Base-by-base conservation (phyloP, 768 basidiomycete species). In the Podaxis carcinomalis region DNA sequence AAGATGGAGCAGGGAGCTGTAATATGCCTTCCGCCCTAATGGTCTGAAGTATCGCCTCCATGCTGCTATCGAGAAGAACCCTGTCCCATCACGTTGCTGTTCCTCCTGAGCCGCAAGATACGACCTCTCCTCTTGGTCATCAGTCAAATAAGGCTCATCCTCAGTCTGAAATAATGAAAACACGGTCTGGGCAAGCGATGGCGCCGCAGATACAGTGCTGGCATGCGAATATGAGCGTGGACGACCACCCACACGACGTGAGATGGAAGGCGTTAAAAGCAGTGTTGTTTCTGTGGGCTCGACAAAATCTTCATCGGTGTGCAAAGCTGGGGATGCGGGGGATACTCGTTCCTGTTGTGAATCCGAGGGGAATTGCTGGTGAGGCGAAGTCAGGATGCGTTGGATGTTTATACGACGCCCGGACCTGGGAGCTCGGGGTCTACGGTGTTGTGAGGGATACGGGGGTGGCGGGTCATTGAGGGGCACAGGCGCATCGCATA, bases 1-100 rank as follows among this genome's bases (percentile, higher is more conserved):
- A 21, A 93, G 77, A 69, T 93, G 92, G 57, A 90, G 80, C 27
- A 89, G 71, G 0, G 89, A 75, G 25, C 77, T 71, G 65, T 87
- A 89, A 67, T 92, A 92, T n/a, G 79, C 78, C 62, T 66, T 74
- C 62, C 74, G 75, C 16, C 64, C 57, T 67, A 92, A 60, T 3
- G 91, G 92, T 28, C 83, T 74, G 69, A 89, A 92, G 68, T 93
- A 92, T 62, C 75, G 72, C 35, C 69, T 72, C 83, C 81, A 85
- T 10, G 71, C 73, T 52, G 66, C 73, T 51, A 51, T 64, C 10
- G 74, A 77, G 57, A 76, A 74, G 46, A 75, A 68, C 3, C 72
- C 71, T 23, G 39, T 28, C 14, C 16, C 50, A 42, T 21, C 47
- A 27, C 27, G 46, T 27, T 14, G 32, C 19, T 59, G 50, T 59